Conservation (phyloP, 1,284 basidiomycete species). For the Phenoliferia sp. region DNA sequence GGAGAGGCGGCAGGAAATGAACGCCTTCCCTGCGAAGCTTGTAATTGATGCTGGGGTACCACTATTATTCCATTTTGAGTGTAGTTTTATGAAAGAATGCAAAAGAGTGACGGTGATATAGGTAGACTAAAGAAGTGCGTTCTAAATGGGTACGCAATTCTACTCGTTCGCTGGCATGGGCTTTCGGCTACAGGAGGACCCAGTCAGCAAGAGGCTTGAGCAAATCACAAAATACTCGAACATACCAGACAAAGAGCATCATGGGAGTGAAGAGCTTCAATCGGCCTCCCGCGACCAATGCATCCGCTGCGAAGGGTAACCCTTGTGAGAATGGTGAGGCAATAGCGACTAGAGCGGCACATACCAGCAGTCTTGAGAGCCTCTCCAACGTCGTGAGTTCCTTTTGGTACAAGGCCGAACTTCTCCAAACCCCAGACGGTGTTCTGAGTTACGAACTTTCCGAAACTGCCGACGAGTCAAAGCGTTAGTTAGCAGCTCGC, state of each 20-base stretch:
- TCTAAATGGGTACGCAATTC: too few relatives aligned
- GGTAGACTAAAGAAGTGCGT: too few relatives aligned
- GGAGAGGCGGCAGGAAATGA: too few relatives aligned
- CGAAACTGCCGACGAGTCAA: slow-evolving; percentile 64
- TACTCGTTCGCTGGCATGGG: too few relatives aligned
- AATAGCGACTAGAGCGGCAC: background rate
- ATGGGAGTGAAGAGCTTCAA: slow-evolving; percentile 21
- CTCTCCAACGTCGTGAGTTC: slow-evolving; percentile 87
- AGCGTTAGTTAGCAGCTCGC: slow-evolving; percentile 56
- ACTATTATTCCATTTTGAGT: too few relatives aligned
- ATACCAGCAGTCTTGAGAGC: slow-evolving; percentile 70
- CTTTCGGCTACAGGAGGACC: background rate
- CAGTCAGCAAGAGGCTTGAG: background rate
- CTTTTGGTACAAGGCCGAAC: slow-evolving; percentile 79
- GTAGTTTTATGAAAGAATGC: too few relatives aligned
- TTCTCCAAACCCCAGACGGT: slow-evolving; percentile 73
- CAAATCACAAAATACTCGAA: background rate
- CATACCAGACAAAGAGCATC: slow-evolving; percentile 9
- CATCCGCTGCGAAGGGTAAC: slow-evolving; percentile 6
- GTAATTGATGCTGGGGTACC: too few relatives aligned
- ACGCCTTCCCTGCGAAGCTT: too few relatives aligned
- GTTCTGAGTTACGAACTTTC: slow-evolving; percentile 79
- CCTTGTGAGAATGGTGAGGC: background rate
- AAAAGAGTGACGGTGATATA: too few relatives aligned
- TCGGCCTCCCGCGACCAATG: slow-evolving; percentile 11